Conservation (phyloP, 352 stramenopile species). For the Pseudoperonospora humuli region DNA sequence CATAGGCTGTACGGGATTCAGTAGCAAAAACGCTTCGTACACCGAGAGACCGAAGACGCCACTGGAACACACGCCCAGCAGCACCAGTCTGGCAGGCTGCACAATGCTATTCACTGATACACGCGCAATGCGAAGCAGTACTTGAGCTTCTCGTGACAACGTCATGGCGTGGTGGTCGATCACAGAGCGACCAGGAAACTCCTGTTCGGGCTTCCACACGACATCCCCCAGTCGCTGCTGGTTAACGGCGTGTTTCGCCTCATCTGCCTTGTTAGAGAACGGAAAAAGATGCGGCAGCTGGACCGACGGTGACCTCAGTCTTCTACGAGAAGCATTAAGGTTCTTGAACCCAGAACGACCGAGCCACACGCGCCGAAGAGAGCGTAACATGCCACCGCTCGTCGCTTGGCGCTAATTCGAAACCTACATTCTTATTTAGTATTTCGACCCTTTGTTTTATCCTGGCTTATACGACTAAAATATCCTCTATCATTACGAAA, state of each 20-base stretch:
- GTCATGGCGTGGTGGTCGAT: conserved; percentile 30
- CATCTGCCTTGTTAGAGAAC: conserved; percentile 5
- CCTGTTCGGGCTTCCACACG: conserved; percentile 50
- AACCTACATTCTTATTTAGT: too few relatives aligned
- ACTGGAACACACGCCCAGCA: conserved; percentile 39
- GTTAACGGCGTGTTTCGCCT: conserved; percentile 1
- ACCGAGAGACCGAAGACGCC: conserved; percentile 36
- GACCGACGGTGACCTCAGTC: background rate
- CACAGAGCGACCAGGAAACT: conserved; percentile 41
- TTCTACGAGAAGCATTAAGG: background rate
- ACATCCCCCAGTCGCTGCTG: conserved; percentile 37
- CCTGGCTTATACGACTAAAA: too few relatives aligned
- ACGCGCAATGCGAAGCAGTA: conserved; percentile 35
- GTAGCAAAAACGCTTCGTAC: conserved; percentile 41
- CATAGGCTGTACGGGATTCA: conserved; percentile 22
- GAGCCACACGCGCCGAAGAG: conserved; percentile 21
- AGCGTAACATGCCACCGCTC: conserved; percentile 16
- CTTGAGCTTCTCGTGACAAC: conserved; percentile 19
- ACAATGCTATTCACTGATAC: conserved; percentile 39
- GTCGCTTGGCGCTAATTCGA: too few relatives aligned
- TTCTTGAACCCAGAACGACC: conserved; percentile 1
- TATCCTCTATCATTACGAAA: too few relatives aligned
- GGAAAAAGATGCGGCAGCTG: background rate
- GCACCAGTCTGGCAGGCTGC: conserved; percentile 35
- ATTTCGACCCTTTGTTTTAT: too few relatives aligned